phyloP scores from a whole-genome alignment of 2,329 filamentous ascomycete genomes.

The Ascochyta viciae-villosae region DNA sequence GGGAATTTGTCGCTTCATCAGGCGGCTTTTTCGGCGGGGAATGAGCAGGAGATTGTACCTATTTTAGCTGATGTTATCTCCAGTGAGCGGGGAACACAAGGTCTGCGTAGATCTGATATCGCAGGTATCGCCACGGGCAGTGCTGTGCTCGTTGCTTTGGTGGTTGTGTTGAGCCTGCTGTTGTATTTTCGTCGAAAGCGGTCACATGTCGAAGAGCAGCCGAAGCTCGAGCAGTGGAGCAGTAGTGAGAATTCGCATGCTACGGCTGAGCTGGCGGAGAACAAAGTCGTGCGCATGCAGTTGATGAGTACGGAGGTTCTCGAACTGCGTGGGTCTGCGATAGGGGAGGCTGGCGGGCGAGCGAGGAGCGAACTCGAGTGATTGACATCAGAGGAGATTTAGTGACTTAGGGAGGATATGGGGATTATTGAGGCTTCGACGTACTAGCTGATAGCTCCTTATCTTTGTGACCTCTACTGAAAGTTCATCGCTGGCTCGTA shows the following conservation, averaged over 20 bases:
- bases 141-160: background rate
- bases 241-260: background rate
- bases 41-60: background rate
- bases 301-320: background rate
- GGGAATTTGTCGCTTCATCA: slow-evolving; percentile 31
- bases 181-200: background rate
- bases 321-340: background rate
- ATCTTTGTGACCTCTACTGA: too few species aligned
- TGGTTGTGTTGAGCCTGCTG: background rate
- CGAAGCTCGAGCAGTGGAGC: background rate
- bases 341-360: background rate
- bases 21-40: background rate
- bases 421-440: too few species aligned
- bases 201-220: background rate
- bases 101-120: background rate
- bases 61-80: background rate
- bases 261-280: background rate
- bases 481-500: too few species aligned
- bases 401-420: too few species aligned
- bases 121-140: background rate
- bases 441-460: too few species aligned
- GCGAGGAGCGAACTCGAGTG: background rate
- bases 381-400: too few species aligned
- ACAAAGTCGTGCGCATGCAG: background rate
- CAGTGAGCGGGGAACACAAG: background rate